Conservation (phyloP, 352 stramenopile genomes). For the Phytophthora nicotianae region DNA sequence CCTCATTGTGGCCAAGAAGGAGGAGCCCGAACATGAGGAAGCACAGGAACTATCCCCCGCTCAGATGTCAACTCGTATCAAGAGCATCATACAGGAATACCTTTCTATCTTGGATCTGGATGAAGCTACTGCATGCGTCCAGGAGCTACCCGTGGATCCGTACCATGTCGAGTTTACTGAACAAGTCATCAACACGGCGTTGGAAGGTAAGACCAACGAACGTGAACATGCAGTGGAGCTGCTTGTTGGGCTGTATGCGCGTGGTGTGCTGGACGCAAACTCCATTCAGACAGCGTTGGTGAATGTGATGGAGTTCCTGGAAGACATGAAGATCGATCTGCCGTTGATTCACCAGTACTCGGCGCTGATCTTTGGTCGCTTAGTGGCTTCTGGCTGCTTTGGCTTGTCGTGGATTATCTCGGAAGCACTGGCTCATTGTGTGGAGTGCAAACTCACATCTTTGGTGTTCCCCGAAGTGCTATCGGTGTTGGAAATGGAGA, state of each 20-base stretch:
- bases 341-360: slow-evolving; percentile 84
- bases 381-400: slow-evolving; percentile 84
- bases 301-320: slow-evolving; percentile 81
- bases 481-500: slow-evolving; percentile 75
- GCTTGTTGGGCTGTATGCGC: slow-evolving; percentile 78
- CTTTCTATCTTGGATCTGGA: slow-evolving; percentile 79
- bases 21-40: slow-evolving; percentile 36
- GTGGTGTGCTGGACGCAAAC: slow-evolving; percentile 63
- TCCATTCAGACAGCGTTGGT: slow-evolving; percentile 74
- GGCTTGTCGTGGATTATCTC: slow-evolving; percentile 83
- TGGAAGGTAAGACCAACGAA: slow-evolving; percentile 79
- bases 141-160: slow-evolving; percentile 59
- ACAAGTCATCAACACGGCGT: slow-evolving; percentile 65
- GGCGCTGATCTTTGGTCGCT: slow-evolving; percentile 68
- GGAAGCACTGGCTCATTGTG: slow-evolving; percentile 50
- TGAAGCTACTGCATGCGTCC: slow-evolving; percentile 74
- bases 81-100: slow-evolving; percentile 88
- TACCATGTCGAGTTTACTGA: slow-evolving; percentile 73
- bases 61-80: slow-evolving; percentile 78
- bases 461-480: slow-evolving; percentile 78
- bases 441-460: slow-evolving; percentile 70
- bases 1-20: slow-evolving; percentile 64
- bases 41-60: slow-evolving; percentile 32
- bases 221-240: slow-evolving; percentile 75
- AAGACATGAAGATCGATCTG: slow-evolving; percentile 88